Evolutionary conservation across 805 yeast species (phyloP).

Genomic region (Metahyphopichia silvanorum): DNA sequence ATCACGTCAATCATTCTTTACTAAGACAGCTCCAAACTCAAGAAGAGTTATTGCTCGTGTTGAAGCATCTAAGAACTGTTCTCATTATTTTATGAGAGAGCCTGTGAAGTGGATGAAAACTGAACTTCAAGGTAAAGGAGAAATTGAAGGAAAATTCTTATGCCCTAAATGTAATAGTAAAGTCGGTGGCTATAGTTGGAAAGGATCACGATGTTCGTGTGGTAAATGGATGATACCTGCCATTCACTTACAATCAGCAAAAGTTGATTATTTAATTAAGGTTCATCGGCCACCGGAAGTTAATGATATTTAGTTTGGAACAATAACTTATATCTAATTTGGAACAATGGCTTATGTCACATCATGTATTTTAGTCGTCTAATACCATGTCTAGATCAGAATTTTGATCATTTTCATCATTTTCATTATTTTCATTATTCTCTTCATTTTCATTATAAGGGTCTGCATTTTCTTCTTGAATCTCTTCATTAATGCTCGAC

Average conservation of each 20-base stretch:
- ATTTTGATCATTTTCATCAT: slow-evolving; percentile 24
- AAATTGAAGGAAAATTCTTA: slow-evolving; percentile 78
- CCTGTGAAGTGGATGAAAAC: slow-evolving; percentile 90
- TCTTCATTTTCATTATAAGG: slow-evolving; percentile 4
- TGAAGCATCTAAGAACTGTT: slow-evolving; percentile 61
- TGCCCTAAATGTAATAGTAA: slow-evolving; percentile 86
- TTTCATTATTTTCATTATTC: slow-evolving; percentile 6
- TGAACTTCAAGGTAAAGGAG: slow-evolving; percentile 64
- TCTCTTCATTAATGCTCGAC: slow-evolving; percentile 12
- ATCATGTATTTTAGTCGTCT: slow-evolving; percentile 27
- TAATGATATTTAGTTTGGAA: not conserved
- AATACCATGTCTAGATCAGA: slow-evolving; percentile 44
- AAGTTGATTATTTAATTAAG: slow-evolving; percentile 62
- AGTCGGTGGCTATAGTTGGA: slow-evolving; percentile 93
- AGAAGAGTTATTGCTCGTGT: slow-evolving; percentile 56
- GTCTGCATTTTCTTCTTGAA: slow-evolving; percentile 5
- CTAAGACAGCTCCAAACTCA: slow-evolving; percentile 60
- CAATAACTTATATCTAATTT: too few relatives aligned
- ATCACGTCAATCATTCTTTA: slow-evolving; percentile 63
- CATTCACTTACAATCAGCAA: slow-evolving; percentile 72
- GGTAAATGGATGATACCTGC: slow-evolving; percentile 97
- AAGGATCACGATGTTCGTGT: slow-evolving; percentile 90
- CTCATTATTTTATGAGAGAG: slow-evolving; percentile 76
- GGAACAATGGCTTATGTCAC: too few relatives aligned
- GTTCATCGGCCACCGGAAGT: not conserved